Percentiles rank a stretch among this genome's conserved stretches.
These are phyloP conservation scores for Turritis glabra DNA, from an alignment of 345 rosid species.

Conservation along the genomic window DNA sequence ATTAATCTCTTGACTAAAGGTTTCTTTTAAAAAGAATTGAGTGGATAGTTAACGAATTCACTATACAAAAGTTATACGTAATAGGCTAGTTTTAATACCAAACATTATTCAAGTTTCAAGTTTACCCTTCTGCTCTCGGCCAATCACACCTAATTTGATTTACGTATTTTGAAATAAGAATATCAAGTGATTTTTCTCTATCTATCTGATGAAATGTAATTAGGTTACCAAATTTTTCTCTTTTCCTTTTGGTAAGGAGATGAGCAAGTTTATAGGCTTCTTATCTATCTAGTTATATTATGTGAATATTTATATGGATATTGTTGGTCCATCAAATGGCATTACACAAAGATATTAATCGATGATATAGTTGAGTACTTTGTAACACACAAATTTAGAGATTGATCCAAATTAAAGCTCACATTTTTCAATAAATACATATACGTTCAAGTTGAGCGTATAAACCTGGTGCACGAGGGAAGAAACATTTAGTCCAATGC, in stretches of 20 bases:
- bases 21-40: neutral
- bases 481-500: neutral
- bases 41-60: constrained; percentile 1
- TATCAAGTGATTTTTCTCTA: neutral
- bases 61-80: neutral
- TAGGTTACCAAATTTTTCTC: neutral
- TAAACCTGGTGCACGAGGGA: constrained; percentile 1
- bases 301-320: neutral
- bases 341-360: neutral
- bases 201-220: neutral
- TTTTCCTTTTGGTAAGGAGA: neutral
- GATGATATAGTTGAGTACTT: neutral
- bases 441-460: neutral
- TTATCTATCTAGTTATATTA: neutral
- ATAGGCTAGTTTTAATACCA: neutral
- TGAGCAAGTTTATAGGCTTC: neutral
- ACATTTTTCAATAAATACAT: neutral
- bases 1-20: neutral
- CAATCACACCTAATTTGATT: neutral
- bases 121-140: neutral
- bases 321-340: neutral
- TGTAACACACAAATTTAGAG: neutral
- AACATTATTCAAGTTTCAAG: neutral
- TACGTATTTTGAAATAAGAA: neutral
- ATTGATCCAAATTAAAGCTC: neutral